Base-by-base conservation (phyloP, 1,139 yeast species). In the Geotrichum bryndzae region DNA sequence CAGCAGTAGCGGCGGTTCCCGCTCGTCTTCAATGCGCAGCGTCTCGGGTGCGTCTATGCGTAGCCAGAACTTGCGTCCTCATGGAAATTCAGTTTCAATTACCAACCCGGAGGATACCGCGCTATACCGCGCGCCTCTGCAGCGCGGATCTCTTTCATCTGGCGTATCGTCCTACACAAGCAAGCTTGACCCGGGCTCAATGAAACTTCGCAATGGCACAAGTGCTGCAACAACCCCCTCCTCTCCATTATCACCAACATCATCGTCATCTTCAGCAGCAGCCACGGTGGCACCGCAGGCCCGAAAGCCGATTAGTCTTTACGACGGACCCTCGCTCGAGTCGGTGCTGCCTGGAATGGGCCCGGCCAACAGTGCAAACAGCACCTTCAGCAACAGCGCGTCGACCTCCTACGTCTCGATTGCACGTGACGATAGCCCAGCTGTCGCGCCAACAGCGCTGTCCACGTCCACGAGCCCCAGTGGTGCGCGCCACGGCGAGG, bases 401-500 rank as follows among this genome's bases (percentile, higher is more conserved):
- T 41, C 22, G 22, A 41, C 18, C 18, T 41, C 48, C 5, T 10
- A 23, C 2, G 48, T 7, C 10, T 15, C 48, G n/a, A 8, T 41
- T 4, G 22, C 22, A 5, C 48, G 10, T 7, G 23, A 15, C 3
- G 22, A 41, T 7, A 15, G 48, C 22, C 10, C 22, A 2, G 48
- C 18, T 23, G 8, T 4, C 23, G 22, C 48, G 22, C 6, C 46
- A 1, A 18, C 27, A 3, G 10, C 48, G 48, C 18, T 41, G 18
- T 23, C 5, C 22, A 11, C 52, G 2, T 46, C 57, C 29, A 13
- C 33, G 3, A 56, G 58, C 27, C 58, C 58, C 10, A 15, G 57
- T 18, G 58, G 58, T 3, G 58, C 58, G n/a, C 58, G 58, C 6
- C 58, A 55, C 25, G 58, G 54, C 46, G 46, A 56, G 50, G 58